phyloP scores from a whole-genome alignment of 1,139 yeast species.

The Saccharomyces hybrid region DNA sequence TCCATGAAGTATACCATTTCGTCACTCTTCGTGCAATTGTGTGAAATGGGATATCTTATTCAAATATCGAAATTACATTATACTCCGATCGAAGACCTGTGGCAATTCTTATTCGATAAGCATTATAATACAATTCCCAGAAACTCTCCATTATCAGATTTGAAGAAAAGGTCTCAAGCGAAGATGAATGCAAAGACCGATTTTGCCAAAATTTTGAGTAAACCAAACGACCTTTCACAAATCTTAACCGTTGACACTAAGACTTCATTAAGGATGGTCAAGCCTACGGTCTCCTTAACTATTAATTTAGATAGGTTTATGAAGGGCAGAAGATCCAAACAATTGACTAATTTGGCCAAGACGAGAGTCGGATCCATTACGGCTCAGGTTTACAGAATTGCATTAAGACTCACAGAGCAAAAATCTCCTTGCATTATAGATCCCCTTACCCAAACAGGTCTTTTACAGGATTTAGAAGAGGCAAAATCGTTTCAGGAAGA shows the following conservation, averaged over 20 bases:
- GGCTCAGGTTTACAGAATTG: constrained; percentile 54
- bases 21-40: constrained; percentile 23
- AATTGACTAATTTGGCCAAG: constrained; percentile 54
- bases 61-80: constrained; percentile 37
- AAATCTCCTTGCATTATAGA: constrained; percentile 40
- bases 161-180: constrained; percentile 59
- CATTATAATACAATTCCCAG: constrained; percentile 46
- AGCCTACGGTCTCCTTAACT: constrained; percentile 46
- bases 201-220: constrained; percentile 22
- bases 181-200: constrained; percentile 47
- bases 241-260: constrained; percentile 34
- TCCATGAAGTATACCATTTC: constrained; percentile 13
- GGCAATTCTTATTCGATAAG: constrained; percentile 48
- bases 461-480: constrained; percentile 37
- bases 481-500: constrained; percentile 34
- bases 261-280: constrained; percentile 37
- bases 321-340: constrained; percentile 56
- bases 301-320: constrained; percentile 62
- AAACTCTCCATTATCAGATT: constrained; percentile 47
- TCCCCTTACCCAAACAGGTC: constrained; percentile 33
- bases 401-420: constrained; percentile 53
- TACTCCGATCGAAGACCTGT: constrained; percentile 48
- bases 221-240: constrained; percentile 33
- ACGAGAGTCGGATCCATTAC: constrained; percentile 66
- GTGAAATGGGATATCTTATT: constrained; percentile 46